A percentile compares a stretch with the other conserved stretches of the same genome.
Conservation (phyloP, 148 eudicot genomes). For the Chenopodium album region DNA sequence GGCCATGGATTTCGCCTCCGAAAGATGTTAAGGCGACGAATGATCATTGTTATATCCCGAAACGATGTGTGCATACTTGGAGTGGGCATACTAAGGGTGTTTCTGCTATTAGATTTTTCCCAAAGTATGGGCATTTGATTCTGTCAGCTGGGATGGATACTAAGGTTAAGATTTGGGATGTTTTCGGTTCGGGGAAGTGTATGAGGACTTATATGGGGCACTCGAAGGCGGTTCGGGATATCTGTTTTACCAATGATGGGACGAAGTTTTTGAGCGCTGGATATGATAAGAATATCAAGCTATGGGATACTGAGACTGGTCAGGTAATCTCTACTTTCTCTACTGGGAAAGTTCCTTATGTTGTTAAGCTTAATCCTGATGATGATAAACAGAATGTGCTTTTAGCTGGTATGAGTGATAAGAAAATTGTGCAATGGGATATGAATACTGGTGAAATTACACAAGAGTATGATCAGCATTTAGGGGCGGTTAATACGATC, state of each 20-base stretch:
- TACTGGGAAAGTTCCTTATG: constrained; percentile 93
- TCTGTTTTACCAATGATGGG: constrained; percentile 89
- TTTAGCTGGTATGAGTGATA: constrained; percentile 96
- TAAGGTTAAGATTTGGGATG: constrained; percentile 97
- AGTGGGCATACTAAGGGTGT: constrained; percentile 95
- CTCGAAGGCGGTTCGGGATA: constrained; percentile 77
- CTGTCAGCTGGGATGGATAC: constrained; percentile 89
- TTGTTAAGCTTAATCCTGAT: constrained; percentile 90
- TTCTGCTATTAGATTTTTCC: constrained; percentile 87
- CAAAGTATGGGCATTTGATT: constrained; percentile 81
- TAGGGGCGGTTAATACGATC: constrained; percentile 93
- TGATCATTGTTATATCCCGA: constrained; percentile 93
- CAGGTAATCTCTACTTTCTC: constrained; percentile 89
- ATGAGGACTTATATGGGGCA: constrained; percentile 99
- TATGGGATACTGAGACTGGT: constrained; percentile 97
- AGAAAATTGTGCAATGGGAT: constrained; percentile 99
- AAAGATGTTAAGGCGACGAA: constrained; percentile 72
- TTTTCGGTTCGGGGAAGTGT: constrained; percentile 79
- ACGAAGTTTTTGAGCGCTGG: constrained; percentile 84
- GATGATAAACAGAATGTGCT: constrained; percentile 95
- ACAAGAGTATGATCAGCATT: constrained; percentile 97
- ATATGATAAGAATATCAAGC: constrained; percentile 93
- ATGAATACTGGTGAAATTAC: constrained; percentile 82
- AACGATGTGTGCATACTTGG: constrained; percentile 87
- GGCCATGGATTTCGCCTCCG: constrained; percentile 91